Base-by-base conservation (phyloP, 148 eudicot genomes). In the Nyssa sinensis region DNA sequence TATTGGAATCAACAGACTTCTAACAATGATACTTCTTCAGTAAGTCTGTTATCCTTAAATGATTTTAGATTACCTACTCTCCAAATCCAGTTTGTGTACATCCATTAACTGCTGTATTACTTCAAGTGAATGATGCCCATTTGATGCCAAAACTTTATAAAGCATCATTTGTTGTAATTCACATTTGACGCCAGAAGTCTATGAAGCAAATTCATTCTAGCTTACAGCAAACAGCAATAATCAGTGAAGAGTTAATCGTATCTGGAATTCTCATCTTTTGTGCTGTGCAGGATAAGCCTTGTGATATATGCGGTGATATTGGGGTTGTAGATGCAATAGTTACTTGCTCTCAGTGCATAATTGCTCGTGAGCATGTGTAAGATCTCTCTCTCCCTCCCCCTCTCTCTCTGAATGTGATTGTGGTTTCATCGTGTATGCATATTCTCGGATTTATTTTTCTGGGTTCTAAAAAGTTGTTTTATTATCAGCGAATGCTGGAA, bases 241-340 rank as follows among this genome's bases (percentile, higher is more conserved):
- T 61, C 27, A 60, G 37, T 28, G 3, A 19, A 62, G 39, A 72
- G 67, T 23, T 37, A 51, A 71, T 71, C n/a, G 37, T 35, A 57
- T 28, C 19, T 16, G 14, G 53, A 51, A 37, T 25, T 7, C 41
- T 71, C 31, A 37, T 35, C 13, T 35, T 60, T 72, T 44, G 35
- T 8, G 51, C 2, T 62, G 12, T 71, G 78, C 82, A 82, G 85
- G 80, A 32, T n/a, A 33, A 78, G 47, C 49, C 28, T 25, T 84
- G 88, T 75, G 81, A 79, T 32, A 67, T 84, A 21, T 84, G 88
- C 66, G 88, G 88, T 33, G 79, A 73, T 68, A 32, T 55, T 61
- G 85, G 88, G 35, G 70, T 73, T 25, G 31, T 5, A 6, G 77
- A 73, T 14, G 66, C 60, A 32, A 31, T 81, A 6, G 7, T 62